Evolutionary conservation across 352 stramenopile genomes (phyloP), one percentile per base, ranked within the genome.

Genomic region (Peronospora farinosa): DNA sequence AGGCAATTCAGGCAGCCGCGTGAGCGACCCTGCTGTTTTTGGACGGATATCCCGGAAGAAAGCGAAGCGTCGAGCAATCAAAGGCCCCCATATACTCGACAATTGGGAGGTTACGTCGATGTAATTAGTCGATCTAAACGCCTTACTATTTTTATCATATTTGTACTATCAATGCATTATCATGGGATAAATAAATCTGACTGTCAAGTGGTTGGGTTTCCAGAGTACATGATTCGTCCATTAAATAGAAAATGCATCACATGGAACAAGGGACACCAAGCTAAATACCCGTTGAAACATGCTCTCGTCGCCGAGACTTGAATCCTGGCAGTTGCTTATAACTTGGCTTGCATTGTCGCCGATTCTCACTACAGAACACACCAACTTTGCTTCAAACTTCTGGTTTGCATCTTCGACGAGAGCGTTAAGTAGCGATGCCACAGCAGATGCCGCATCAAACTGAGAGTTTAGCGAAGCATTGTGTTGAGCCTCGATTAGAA

Each of bases 41-140:
- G 39, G 46, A 27, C 66, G 66, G 5, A 17, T 73, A 13, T 76
- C 67, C 2, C 65, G 66, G 10, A 89, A 86, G 53, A 74, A 78
- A 48, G 80, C 65, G 32, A 84, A 78, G n/a, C n/a, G n/a, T n/a
- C n/a, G n/a, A n/a, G n/a, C n/a, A n/a, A n/a, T n/a, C n/a, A n/a
- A n/a, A n/a, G n/a, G n/a, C n/a, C n/a, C n/a, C 19, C 19, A 21
- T 21, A 3, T 21, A 21, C 3, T 21, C 3, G 3, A 21, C 3
- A 21, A 21, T 21, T 21, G 19, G 19, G n/a, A 21, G 19, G 19
- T 21, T 21, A 21, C 19, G 19, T 21, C 3, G 19, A 21, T 21
- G 19, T 21, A 21, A 21, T n/a, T n/a, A n/a, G n/a, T n/a, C n/a
- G n/a, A n/a, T n/a, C n/a, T 3, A 21, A 21, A 1, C 19, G 3